Evolutionary conservation across 768 basidiomycete genomes (phyloP), one percentile per base, ranked within the genome.

Genomic region (Mrakia frigida): DNA sequence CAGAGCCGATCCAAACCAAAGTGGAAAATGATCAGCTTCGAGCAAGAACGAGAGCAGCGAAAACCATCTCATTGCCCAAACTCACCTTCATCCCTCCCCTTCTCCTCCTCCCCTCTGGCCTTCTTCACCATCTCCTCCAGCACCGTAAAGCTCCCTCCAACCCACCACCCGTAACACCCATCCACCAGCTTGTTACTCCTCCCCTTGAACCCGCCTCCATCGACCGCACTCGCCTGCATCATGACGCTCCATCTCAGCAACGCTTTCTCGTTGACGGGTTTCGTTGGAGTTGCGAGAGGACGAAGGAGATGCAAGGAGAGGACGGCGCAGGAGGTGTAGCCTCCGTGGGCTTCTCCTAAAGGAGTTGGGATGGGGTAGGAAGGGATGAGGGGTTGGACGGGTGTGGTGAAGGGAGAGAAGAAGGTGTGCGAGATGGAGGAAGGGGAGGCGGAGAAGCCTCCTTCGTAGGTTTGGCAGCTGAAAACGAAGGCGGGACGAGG

Each of bases 131-230:
- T 60, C 37, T 88, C 88, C 75, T 92, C 92, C 0, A 97, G 84
- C 11, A 98, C 84, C 0, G 88, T 86, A 81, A 97, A 92, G 23
- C 91, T 87, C 0, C 95, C 95, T 2, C 93, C 97, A 33, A 93
- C 92, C 97, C 96, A 99, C 97, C 97, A 99, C n/a, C 91, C 90
- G 83, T 99, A 99, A 83, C 97, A 99, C 6, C 96, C 97, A 80
- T 99, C 97, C 0, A 99, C 96, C n/a, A 99, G 87, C 83, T 99
- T 99, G 82, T 98, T 99, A 79, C 93, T 93, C 73, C 97, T 86
- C 0, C 97, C 97, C 74, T 87, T 87, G 84, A 99, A 98, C 2
- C 97, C 97, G 4, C 94, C 96, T 13, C 94, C 86, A 81, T 98
- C 96, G 16, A 87, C 86, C 60, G 89, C 89, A 1, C 84, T 83